phyloP scores from a whole-genome alignment of 345 rosid species.

The Populus nigra region DNA sequence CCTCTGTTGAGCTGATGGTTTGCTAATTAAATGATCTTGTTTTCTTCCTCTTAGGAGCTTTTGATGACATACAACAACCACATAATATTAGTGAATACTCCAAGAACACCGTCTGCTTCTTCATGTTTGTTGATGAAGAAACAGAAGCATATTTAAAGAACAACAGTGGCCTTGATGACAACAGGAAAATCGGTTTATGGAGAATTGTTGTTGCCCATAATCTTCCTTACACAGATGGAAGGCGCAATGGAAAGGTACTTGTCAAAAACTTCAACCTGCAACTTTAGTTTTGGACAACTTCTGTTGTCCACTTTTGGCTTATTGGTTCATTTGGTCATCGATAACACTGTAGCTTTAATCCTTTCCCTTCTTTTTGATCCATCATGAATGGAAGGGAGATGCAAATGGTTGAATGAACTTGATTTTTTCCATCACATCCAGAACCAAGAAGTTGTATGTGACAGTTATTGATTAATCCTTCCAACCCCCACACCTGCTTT shows the following conservation, averaged over 20 bases:
- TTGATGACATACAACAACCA: conserved; percentile 88
- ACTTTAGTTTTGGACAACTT: not conserved
- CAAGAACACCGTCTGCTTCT: conserved; percentile 76
- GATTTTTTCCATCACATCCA: not conserved
- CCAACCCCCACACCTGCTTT: not conserved
- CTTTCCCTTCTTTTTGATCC: not conserved
- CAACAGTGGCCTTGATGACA: conserved; percentile 48
- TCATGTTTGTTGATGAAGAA: conserved; percentile 93
- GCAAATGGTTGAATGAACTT: not conserved
- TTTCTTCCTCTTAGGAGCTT: conserved; percentile 60
- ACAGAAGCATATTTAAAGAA: conserved; percentile 77
- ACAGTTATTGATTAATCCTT: not conserved
- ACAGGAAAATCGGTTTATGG: conserved; percentile 78
- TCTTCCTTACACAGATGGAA: conserved; percentile 80
- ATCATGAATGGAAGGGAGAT: conserved; percentile 1
- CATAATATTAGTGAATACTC: conserved; percentile 72
- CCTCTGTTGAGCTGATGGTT: conserved; percentile 1
- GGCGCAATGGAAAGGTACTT: conserved; percentile 93
- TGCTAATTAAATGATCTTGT: conserved; percentile 20
- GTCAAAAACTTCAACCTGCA: not conserved
- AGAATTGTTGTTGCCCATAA: conserved; percentile 81
- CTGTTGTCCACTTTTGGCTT: not conserved
- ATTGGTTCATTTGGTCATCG: not conserved
- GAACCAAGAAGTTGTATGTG: not conserved
- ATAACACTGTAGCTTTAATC: not conserved